phyloP scores from a whole-genome alignment of 306 rosid species.

The Trifolium fragiferum region DNA sequence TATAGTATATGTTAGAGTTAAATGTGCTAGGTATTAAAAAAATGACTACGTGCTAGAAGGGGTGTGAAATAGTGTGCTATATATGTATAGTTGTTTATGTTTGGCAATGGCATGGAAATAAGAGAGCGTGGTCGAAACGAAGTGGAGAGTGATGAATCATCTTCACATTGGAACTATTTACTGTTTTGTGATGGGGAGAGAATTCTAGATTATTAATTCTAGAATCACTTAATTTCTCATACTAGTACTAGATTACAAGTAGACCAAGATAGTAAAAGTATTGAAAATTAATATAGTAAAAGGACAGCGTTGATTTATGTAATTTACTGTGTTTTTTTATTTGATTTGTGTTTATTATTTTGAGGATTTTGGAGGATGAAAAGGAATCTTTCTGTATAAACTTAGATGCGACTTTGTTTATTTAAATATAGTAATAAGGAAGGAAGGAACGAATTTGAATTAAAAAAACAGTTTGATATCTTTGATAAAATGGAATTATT shows the following conservation, averaged over 20 bases:
- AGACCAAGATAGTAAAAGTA: slow-evolving; percentile 12
- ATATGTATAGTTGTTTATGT: slow-evolving; percentile 36
- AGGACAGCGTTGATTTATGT: slow-evolving; percentile 44
- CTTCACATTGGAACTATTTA: slow-evolving; percentile 58
- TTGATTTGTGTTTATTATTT: background rate
- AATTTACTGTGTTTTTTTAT: background rate
- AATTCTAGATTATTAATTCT: background rate
- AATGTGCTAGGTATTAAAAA: background rate
- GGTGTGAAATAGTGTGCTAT: slow-evolving; percentile 73
- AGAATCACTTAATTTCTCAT: background rate
- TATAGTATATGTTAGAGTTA: background rate
- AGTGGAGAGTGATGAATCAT: slow-evolving; percentile 27
- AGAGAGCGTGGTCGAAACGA: slow-evolving; percentile 86
- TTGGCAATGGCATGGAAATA: slow-evolving; percentile 55
- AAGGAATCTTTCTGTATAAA: slow-evolving; percentile 58
- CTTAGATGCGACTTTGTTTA: background rate
- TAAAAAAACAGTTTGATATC: background rate
- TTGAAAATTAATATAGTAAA: slow-evolving; percentile 43
- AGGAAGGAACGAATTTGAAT: background rate
- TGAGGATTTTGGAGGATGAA: slow-evolving; percentile 19
- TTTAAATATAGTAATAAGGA: too few species aligned
- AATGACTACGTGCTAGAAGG: slow-evolving; percentile 65
- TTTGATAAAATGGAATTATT: background rate
- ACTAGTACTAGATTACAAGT: too few species aligned
- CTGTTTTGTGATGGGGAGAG: slow-evolving; percentile 28